Evolutionary conservation across 1,284 basidiomycete species (phyloP).

Genomic region (Inonotus obliquus): DNA sequence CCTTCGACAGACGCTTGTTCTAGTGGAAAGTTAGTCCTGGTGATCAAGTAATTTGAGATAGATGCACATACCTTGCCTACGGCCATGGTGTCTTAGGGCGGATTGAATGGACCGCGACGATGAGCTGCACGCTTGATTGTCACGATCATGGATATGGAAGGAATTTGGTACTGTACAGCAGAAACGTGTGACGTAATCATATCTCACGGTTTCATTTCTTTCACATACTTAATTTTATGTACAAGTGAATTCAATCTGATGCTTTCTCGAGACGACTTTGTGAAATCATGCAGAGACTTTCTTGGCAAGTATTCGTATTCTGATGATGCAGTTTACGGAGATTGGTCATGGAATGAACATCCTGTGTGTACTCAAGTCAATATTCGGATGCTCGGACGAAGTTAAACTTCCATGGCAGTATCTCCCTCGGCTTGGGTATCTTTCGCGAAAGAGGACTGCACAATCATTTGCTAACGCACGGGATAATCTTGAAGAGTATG

Average conservation of each 20-base stretch:
- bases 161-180: slow-evolving; percentile 7
- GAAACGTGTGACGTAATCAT: not conserved
- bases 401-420: not conserved
- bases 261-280: slow-evolving; percentile 57
- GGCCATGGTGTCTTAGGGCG: slow-evolving; percentile 66
- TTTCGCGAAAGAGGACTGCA: slow-evolving; percentile 16
- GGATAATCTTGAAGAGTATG: slow-evolving; percentile 18
- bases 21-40: slow-evolving; percentile 28
- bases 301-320: slow-evolving; percentile 30
- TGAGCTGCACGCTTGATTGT: slow-evolving; percentile 35
- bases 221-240: not conserved
- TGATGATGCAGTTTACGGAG: slow-evolving; percentile 23
- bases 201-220: not conserved
- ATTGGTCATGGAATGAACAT: slow-evolving; percentile 57
- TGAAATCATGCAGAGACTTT: slow-evolving; percentile 53
- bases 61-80: slow-evolving; percentile 75
- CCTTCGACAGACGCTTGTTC: slow-evolving; percentile 99
- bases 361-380: slow-evolving; percentile 37
- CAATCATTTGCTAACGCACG: slow-evolving; percentile 1
- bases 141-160: not conserved
- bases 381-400: slow-evolving; percentile 8
- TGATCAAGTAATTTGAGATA: not conserved
- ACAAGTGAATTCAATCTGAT: not conserved
- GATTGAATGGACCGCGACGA: slow-evolving; percentile 41
- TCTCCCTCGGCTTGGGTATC: slow-evolving; percentile 16